Base-by-base conservation (phyloP, 2,329 filamentous ascomycete species). In the Arthroderma uncinatum region DNA sequence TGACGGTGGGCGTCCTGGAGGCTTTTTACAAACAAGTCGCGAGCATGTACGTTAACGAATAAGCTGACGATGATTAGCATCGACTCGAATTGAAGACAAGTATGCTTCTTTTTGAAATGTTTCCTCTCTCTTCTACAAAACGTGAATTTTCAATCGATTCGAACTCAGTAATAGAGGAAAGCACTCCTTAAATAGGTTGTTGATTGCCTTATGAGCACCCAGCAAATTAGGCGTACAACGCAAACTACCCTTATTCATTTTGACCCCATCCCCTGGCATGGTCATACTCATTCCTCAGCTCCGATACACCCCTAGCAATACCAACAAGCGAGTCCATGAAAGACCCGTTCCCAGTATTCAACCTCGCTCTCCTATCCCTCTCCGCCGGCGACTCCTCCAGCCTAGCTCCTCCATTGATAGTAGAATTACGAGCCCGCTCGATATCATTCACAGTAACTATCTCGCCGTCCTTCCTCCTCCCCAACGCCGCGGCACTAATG, bases 301-400 rank as follows among this genome's bases (percentile, higher is more conserved):
- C 73, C 82, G 83, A 86, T 61, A 86, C 85, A 0, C 83, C 83
- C 67, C 82, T 85, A 4, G 82, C 83, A 64, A 86, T 85, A 62
- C 80, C 84, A 10, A 86, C 80, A 54, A 85, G 65, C 55, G 86
- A 80, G 73, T 86, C 83, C 59, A 83, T 77, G 1, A 82, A 66
- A 67, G 56, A 60, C 64, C 36, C 57, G 55, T 39, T 42, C 55
- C 19, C 58, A 50, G 47, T 60, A 60, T 62, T 66, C 66, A 47
- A 62, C 62, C 47, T 63, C 54, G 48, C 63, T 52, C 59, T 57
- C 58, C 60, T 58, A 39, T 59, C 56, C 58, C 59, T 63, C 57
- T 63, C 60, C 37, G 57, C 54, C 56, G 60, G 57, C 54, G 58
- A 53, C 8, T 50, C 44, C 12, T 50, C 25, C 7, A 30, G 37